These are phyloP conservation scores for Cubamyces sp. DNA, from an alignment of 768 basidiomycete species.

Conservation along the genomic window DNA sequence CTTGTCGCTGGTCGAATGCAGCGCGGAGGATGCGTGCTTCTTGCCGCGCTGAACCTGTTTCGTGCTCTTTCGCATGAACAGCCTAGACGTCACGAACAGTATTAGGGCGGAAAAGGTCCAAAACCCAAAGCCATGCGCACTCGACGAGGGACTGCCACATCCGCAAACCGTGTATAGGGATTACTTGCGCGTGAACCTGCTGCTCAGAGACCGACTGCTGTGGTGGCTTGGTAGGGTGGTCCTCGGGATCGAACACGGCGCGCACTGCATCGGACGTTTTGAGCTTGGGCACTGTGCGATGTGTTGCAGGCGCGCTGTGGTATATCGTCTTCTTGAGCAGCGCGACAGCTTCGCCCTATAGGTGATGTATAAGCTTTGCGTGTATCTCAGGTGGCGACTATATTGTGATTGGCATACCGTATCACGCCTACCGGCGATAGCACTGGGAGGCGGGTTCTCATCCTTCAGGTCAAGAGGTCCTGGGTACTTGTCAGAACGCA, in stretches of 20 bases:
- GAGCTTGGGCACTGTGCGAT: conserved; percentile 53
- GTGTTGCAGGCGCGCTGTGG: conserved; percentile 57
- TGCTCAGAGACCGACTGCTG: conserved; percentile 61
- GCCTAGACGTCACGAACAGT: conserved; percentile 35
- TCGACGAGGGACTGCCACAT: conserved; percentile 59
- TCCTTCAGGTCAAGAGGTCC: conserved; percentile 63
- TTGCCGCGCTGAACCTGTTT: conserved; percentile 31
- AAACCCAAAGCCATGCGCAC: conserved; percentile 35
- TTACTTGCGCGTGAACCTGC: conserved; percentile 45
- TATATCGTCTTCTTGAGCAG: conserved; percentile 60
- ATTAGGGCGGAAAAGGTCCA: not conserved
- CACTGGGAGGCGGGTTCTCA: conserved; percentile 72
- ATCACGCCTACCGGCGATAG: conserved; percentile 72
- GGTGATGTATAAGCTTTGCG: not conserved
- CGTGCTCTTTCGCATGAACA: conserved; percentile 51
- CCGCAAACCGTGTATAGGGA: conserved; percentile 55
- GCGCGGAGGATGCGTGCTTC: conserved; percentile 22
- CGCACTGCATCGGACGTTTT: conserved; percentile 48
- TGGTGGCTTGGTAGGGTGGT: conserved; percentile 50
- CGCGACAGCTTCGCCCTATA: conserved; percentile 57
- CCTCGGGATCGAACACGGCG: conserved; percentile 54
- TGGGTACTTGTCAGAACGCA: conserved; percentile 27
- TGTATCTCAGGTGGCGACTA: not conserved
- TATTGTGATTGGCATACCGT: conserved; percentile 46
- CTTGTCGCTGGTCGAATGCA: conserved; percentile 24